Evolutionary conservation across 2,329 filamentous ascomycete species (phyloP), one percentile per base, ranked within the genome.

Genomic region (Aspergillus candidus): DNA sequence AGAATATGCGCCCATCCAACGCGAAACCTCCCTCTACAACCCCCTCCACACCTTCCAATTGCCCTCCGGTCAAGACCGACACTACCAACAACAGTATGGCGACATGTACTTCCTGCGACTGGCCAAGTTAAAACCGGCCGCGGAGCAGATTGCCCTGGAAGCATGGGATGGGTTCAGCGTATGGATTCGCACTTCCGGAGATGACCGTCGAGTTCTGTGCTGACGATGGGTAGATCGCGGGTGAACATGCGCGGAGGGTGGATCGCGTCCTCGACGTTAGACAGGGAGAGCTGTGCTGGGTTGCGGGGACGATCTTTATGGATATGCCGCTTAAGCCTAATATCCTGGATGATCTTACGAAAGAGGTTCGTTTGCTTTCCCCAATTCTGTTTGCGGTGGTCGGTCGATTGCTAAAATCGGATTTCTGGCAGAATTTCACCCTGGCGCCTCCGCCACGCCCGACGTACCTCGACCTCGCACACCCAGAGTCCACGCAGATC

Each of bases 21-120:
- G 84, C 44, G 71, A 66, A 37, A 54, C 73, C 14, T 82, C 79
- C 3, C 57, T 68, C 43, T 97, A 96, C 72, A 83, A 80, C 44
- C 82, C 91, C 0, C 75, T 94, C 22, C 71, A 81, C 43, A 85
- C 83, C 6, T 97, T 89, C 66, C 72, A 72, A 38, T 79, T 97
- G 8, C 78, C 86, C 17, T 83, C 73, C 51, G 78, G 77, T 18
- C 67, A 73, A 34, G 69, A 74, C 31, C 74, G 76, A 49, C 84
- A 89, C 43, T 98, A 97, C 66, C 77, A 90, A 65, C 93, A 97
- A 66, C 93, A 98, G 70, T 98, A 87, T 77, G 88, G 86, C 50
- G 93, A 98, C 68, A 91, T 97, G 80, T 98, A 98, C 75, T 98
- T 96, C 63, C 66, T 96, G 56, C 86, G 93, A 11, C 77, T 98